Conservation (phyloP, 129 eudicot genomes). For the Glebionis coronaria region DNA sequence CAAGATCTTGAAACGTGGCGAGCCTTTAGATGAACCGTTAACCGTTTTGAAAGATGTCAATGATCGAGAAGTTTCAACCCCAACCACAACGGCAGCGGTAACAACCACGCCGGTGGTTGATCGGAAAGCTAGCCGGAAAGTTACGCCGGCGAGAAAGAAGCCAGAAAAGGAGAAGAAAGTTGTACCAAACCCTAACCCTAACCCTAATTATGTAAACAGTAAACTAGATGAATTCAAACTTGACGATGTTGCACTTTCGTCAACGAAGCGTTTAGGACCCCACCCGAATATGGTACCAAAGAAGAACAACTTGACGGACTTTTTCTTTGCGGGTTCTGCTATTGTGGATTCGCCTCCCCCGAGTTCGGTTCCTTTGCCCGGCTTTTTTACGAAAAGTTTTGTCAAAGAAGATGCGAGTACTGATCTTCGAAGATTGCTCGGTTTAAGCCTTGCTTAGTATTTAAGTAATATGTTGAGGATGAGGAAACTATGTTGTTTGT, state of each 20-base stretch:
- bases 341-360: slow-evolving; percentile 54
- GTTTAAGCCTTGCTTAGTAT: slow-evolving; percentile 20
- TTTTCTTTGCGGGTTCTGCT: slow-evolving; percentile 58
- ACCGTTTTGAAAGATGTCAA: not conserved
- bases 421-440: slow-evolving; percentile 34
- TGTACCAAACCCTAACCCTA: slow-evolving; percentile 10
- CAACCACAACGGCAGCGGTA: not conserved
- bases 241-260: slow-evolving; percentile 35
- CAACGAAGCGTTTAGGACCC: slow-evolving; percentile 43
- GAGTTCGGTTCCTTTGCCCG: slow-evolving; percentile 57
- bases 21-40: slow-evolving; percentile 26
- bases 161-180: slow-evolving; percentile 15
- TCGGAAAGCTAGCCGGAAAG: slow-evolving; percentile 12
- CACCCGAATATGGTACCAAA: slow-evolving; percentile 41
- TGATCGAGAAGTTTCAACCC: slow-evolving; percentile 21
- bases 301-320: slow-evolving; percentile 23
- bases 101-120: not conserved
- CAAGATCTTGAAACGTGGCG: slow-evolving; percentile 57
- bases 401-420: slow-evolving; percentile 18
- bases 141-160: slow-evolving; percentile 15
- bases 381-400: slow-evolving; percentile 41
- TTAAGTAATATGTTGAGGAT: not conserved
- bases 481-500: not conserved
- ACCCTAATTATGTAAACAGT: too few relatives aligned
- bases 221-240: not conserved